Base-by-base conservation (phyloP, 495 filamentous ascomycete genomes). In the Cercophora samala region DNA sequence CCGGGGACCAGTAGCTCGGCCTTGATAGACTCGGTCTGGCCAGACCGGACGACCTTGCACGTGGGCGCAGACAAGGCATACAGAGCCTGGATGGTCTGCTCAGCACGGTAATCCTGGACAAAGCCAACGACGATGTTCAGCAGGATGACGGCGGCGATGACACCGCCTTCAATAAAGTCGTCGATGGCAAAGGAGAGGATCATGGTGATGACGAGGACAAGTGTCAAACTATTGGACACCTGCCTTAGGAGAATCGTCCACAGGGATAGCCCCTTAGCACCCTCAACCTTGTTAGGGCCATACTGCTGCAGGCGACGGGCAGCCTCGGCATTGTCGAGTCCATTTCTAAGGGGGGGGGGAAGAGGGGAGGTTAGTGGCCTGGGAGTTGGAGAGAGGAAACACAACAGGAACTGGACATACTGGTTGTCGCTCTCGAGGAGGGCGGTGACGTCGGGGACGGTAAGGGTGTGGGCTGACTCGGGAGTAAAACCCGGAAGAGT, bases 141-240 rank as follows among this genome's bases (percentile, higher is more conserved):
- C n/a, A 90, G 70, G 64, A 96, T 93, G 73, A 96, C 92, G 24
- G 87, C 90, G 19, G 89, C 86, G 37, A 95, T 86, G 54, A 96
- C 92, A 51, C 90, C 91, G 29, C 91, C 92, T 79, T 96, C 92
- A 67, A 96, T 90, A 72, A 88, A 91, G 71, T 93, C 91, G 54
- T 83, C 78, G 64, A 96, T 90, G 66, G 85, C 90, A 73, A 92
- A 95, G 66, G 89, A 91, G 32, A 96, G 81, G 46, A 85, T 87
- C 91, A 94, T 94, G 66, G 91, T 92, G 60, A 95, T 82, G 54
- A 95, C 84, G 42, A 97, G 83, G 54, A 96, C 74, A 66, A 76
- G 66, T 67, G 79, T 81, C 64, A 81, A 73, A 71, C 79, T 85
- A 72, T 85, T 85, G 64, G 82, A 83, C 22, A 86, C 79, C 68